Evolutionary conservation across 495 filamentous ascomycete species (phyloP), one percentile per base, ranked within the genome.

Genomic region (Penicillium soppii): DNA sequence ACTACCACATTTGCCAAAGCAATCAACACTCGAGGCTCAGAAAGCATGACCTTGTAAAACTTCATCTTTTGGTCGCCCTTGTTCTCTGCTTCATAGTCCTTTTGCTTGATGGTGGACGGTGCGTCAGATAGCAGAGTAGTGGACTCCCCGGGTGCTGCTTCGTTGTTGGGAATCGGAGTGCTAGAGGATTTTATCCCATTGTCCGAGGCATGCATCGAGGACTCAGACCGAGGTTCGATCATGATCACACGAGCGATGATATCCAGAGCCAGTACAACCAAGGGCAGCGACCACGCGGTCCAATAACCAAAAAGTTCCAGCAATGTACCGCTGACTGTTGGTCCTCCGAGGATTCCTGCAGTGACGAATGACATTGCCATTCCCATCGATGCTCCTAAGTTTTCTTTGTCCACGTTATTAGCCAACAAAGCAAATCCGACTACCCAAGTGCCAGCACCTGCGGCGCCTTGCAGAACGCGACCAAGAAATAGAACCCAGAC

Each of bases 281-380:
- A 42, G 4, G 51, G 44, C 12, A 53, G 35, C 10, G 50, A 50
- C 50, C 55, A 58, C n/a, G 51, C 50, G 1, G 45, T 6, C 50
- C 55, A 58, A 37, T 61, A 58, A 35, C 58, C 58, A 21, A 49
- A 47, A 15, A 42, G 8, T 16, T 50, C 25, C n/a, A 58, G 47
- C 19, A 61, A 30, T 5, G 46, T 16, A 23, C 58, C 54, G n/a
- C 40, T 43, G 7, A 52, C 27, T 21, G 55, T 52, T 25, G 56
- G 56, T 17, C 56, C 56, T 16, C 35, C 44, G 35, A 52, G 30
- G 27, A 54, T 47, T 36, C 55, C 55, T 10, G 50, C 47, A 15
- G 35, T 50, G 9, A 57, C 43, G 42, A 57, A 58, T 13, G 50
- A 48, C 35, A 40, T 50, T 10, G 46, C 41, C n/a, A 52, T 10